Percentiles rank a stretch among this genome's conserved stretches.
Evolutionary conservation across 441 rosid genomes (phyloP).

Genomic region (Arabidopsis lyrata): DNA sequence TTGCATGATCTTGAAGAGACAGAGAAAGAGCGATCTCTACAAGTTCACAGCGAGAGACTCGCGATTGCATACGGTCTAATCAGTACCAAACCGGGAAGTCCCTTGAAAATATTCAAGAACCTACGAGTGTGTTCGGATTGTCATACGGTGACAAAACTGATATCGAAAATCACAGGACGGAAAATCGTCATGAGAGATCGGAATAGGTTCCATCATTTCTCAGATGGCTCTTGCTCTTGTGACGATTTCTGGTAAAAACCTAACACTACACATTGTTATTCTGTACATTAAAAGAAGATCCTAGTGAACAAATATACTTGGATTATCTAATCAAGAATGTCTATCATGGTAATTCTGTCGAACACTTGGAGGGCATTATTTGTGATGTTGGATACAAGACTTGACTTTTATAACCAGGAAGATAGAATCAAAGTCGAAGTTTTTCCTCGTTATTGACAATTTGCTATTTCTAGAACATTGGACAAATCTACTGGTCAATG

Average conservation of each 20-base stretch:
- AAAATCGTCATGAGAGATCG: constrained; percentile 74
- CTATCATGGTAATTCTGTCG: background rate
- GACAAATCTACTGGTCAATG: background rate
- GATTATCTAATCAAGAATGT: background rate
- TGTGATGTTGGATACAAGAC: background rate
- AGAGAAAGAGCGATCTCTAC: constrained; percentile 59
- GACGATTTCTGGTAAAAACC: constrained; percentile 66
- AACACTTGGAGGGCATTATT: background rate
- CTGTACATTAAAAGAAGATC: constrained; percentile 1
- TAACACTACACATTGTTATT: background rate
- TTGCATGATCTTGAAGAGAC: constrained; percentile 57
- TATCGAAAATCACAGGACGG: constrained; percentile 62
- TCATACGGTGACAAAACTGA: constrained; percentile 60
- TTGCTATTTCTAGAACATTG: background rate
- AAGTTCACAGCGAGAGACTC: constrained; percentile 74
- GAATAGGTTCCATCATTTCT: constrained; percentile 75
- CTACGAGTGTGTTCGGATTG: constrained; percentile 70
- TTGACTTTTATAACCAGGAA: background rate
- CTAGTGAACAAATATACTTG: background rate
- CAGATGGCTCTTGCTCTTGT: constrained; percentile 70
- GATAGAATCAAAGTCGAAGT: background rate
- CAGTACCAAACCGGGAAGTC: constrained; percentile 58
- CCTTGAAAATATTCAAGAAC: constrained; percentile 66
- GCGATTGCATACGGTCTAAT: constrained; percentile 72
- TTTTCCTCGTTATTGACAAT: too few species aligned